phyloP scores from a whole-genome alignment of 208 protist species.

The Leishmania braziliensis region DNA sequence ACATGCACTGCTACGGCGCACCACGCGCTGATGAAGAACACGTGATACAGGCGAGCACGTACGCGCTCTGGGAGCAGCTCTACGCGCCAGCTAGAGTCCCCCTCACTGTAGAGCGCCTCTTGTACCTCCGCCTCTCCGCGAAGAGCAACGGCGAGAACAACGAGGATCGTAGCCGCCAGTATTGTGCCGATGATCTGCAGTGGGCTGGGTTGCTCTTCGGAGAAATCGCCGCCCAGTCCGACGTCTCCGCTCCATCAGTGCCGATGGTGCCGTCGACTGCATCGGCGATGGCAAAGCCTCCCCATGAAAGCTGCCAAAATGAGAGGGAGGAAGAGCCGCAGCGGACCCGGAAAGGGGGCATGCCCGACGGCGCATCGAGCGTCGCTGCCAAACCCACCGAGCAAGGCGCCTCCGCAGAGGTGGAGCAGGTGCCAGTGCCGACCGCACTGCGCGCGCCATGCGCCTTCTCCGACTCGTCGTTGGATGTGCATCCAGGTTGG shows the following conservation, averaged over 20 bases:
- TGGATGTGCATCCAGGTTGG: not conserved
- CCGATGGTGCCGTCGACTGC: slow-evolving; percentile 1
- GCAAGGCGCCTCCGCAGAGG: not conserved
- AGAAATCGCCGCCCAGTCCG: not conserved
- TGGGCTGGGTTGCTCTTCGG: not conserved
- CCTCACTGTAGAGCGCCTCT: slow-evolving; percentile 35
- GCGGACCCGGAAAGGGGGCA: not conserved
- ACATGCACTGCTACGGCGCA: not conserved
- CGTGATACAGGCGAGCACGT: slow-evolving; percentile 34
- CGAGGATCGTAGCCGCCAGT: not conserved
- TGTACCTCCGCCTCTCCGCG: slow-evolving; percentile 20
- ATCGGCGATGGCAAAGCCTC: not conserved
- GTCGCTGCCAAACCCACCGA: not conserved
- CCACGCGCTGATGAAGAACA: not conserved
- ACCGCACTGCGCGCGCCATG: not conserved
- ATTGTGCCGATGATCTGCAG: not conserved
- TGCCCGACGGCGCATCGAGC: not conserved
- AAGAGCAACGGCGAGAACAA: not conserved
- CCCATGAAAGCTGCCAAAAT: not conserved
- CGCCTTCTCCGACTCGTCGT: not conserved
- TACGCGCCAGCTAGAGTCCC: slow-evolving; percentile 39
- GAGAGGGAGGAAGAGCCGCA: not conserved
- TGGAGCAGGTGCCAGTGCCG: not conserved
- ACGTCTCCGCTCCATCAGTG: not conserved
- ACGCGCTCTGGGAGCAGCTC: slow-evolving; percentile 63